Evolutionary conservation across 2,329 filamentous ascomycete genomes (phyloP), one percentile per base, ranked within the genome.

Genomic region (Nothomitra cinnamomea): DNA sequence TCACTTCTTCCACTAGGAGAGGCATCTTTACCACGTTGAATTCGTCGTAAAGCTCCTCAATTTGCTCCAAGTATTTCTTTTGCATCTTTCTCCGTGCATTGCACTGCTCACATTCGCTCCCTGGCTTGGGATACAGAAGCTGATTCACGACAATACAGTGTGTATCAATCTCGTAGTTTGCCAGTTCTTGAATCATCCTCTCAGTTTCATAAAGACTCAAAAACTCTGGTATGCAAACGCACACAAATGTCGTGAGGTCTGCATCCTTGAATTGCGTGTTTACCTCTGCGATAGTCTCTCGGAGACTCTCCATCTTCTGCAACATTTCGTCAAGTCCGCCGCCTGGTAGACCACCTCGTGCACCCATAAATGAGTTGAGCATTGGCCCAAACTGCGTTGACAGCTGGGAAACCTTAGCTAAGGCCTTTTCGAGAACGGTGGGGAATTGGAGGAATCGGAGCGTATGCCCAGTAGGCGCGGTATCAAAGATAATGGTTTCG

Each of bases 21-120:
- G 92, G 92, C 89, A 98, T 96, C 75, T 90, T 90, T 60, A 98
- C 90, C 40, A 98, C 89, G 66, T 98, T 95, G 73, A 98, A 98
- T 68, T 98, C 92, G 64, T 95, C 89, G 66, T 98, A 98, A 56
- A 98, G 72, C 72, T 98, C 92, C 70, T 94, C 89, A 63, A 96
- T 96, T 75, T 98, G 90, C 65, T 96, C 89, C 43, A 98, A 76
- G 66, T 98, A 98, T 73, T 98, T 98, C 75, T 88, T 92, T 75
- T 98, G 92, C 92, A 98, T 98, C 74, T 94, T 94, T 64, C 89
- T 76, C 59, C 92, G 76, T 47, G 92, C 85, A 65, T 88, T 94
- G 70, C 92, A 98, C 73, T 98, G 92, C 58, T 95, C 88, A 69
- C 92, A 98, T 36, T 80, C 77, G 65, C 84, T 94, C 53, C 82